These are phyloP conservation scores for Wallacemonas sp. DNA, from an alignment of 208 protist genomes.

Conservation along the genomic window DNA sequence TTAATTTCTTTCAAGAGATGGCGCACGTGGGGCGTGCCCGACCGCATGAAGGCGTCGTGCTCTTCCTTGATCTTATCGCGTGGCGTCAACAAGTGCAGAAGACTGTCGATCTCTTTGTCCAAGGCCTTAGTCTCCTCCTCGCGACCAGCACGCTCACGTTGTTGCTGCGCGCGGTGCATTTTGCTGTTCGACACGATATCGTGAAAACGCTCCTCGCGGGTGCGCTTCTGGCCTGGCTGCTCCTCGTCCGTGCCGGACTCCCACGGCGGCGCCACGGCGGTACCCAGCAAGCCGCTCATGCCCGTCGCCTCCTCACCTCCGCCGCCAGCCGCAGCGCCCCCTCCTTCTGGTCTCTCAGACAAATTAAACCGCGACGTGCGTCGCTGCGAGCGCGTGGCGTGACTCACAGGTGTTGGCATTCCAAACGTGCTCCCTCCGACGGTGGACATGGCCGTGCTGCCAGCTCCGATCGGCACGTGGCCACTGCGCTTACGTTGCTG, in stretches of 20 bases:
- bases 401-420: constrained; percentile 3
- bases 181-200: constrained; percentile 72
- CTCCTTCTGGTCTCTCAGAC: not conserved
- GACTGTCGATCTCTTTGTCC: constrained; percentile 62
- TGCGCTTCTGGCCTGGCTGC: constrained; percentile 35
- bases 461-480: not conserved
- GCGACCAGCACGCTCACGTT: constrained; percentile 65
- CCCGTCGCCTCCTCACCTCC: constrained; percentile 15
- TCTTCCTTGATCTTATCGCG: constrained; percentile 70
- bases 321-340: not conserved
- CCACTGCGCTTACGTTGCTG: constrained; percentile 10
- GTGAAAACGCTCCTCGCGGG: constrained; percentile 58
- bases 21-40: constrained; percentile 63
- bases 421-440: constrained; percentile 23
- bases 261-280: constrained; percentile 9
- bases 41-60: constrained; percentile 45
- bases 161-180: constrained; percentile 49
- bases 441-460: constrained; percentile 8
- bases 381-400: constrained; percentile 31
- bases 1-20: constrained; percentile 46
- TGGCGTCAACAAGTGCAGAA: constrained; percentile 68
- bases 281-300: constrained; percentile 22
- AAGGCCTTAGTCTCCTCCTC: constrained; percentile 59
- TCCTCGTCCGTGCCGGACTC: constrained; percentile 20
- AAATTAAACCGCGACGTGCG: constrained; percentile 42